phyloP scores from a whole-genome alignment of 441 rosid species.

The Metrosideros polymorpha region DNA sequence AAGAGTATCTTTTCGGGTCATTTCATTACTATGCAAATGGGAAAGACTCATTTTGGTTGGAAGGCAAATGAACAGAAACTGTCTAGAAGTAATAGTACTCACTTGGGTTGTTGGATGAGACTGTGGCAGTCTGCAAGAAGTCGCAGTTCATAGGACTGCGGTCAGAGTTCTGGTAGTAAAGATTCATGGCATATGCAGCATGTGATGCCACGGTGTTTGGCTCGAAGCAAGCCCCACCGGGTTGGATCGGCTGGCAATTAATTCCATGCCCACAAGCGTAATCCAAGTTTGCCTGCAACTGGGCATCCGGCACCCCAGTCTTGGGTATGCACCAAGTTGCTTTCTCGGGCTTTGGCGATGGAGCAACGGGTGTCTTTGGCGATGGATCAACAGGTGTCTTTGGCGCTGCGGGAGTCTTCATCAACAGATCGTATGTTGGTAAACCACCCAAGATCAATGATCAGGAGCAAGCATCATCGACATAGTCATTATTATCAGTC shows the following conservation, averaged over 20 bases:
- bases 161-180: slow-evolving; percentile 36
- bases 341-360: slow-evolving; percentile 21
- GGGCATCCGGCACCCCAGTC: slow-evolving; percentile 34
- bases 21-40: neutral
- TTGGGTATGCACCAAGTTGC: slow-evolving; percentile 57
- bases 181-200: slow-evolving; percentile 72
- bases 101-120: slow-evolving; percentile 56
- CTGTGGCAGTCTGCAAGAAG: slow-evolving; percentile 47
- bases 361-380: slow-evolving; percentile 1
- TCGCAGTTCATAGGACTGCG: slow-evolving; percentile 42
- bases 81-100: slow-evolving; percentile 11
- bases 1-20: neutral
- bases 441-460: neutral
- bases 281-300: slow-evolving; percentile 57
- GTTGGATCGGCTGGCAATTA: slow-evolving; percentile 50
- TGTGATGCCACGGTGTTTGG: slow-evolving; percentile 53
- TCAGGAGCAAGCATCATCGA: neutral
- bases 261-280: slow-evolving; percentile 54
- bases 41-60: neutral
- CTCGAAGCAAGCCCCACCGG: slow-evolving; percentile 65
- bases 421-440: neutral
- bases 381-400: slow-evolving; percentile 11
- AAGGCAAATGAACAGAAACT: neutral
- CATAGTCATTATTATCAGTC: neutral
- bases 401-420: slow-evolving; percentile 12